phyloP scores from a whole-genome alignment of 1,284 basidiomycete genomes.

The Coniophora puteana region DNA sequence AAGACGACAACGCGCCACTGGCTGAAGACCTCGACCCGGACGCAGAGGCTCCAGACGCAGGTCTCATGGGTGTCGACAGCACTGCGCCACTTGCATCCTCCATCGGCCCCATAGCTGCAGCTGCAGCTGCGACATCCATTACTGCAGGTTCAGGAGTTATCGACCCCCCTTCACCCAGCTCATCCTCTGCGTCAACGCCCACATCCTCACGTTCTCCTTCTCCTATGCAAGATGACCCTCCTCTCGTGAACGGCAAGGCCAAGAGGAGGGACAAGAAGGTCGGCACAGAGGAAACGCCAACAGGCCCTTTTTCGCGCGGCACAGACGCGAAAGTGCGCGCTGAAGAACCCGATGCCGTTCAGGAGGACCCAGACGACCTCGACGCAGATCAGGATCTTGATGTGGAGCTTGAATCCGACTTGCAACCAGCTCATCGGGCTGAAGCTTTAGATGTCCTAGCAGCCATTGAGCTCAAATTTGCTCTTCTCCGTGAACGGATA shows the following conservation, averaged over 20 bases:
- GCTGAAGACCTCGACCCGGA: conserved; percentile 19
- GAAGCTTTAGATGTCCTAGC: conserved; percentile 78
- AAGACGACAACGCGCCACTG: conserved; percentile 6
- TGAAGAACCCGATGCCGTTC: conserved; percentile 22
- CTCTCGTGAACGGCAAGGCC: conserved; percentile 10
- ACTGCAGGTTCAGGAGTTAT: conserved; percentile 46
- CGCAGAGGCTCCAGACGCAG: conserved; percentile 5
- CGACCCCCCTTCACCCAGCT: conserved; percentile 30
- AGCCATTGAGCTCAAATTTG: conserved; percentile 76
- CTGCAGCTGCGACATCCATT: conserved; percentile 45
- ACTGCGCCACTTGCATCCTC: conserved; percentile 34
- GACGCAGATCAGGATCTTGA: conserved; percentile 36
- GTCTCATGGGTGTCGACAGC: conserved; percentile 33
- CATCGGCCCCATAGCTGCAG: conserved; percentile 37
- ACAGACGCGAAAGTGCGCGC: conserved; percentile 32
- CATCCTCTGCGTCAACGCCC: conserved; percentile 35
- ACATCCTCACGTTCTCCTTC: conserved; percentile 42
- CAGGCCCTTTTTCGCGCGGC: conserved; percentile 12
- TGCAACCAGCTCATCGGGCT: conserved; percentile 72
- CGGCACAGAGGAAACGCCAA: conserved; percentile 22
- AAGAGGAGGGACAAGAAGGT: conserved; percentile 26
- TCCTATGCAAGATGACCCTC: conserved; percentile 24
- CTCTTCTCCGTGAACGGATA: conserved; percentile 64
- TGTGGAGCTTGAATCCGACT: conserved; percentile 52
- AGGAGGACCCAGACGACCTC: conserved; percentile 26